phyloP scores from a whole-genome alignment of 2,329 filamentous ascomycete genomes.

The Aspergillus cejpii region DNA sequence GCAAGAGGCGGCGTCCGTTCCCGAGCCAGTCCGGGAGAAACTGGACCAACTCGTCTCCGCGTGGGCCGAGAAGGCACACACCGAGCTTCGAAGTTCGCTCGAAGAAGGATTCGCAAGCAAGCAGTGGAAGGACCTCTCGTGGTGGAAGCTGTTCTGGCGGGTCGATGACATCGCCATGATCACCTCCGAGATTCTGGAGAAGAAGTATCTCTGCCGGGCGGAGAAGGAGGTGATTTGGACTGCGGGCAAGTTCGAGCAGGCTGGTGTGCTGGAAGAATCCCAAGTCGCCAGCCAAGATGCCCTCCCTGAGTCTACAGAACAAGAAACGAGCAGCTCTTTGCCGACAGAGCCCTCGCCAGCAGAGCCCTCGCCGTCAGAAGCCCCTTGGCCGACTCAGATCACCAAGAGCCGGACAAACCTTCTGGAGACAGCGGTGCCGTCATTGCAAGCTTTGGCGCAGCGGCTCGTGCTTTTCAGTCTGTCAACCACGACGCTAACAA shows the following conservation, averaged over 20 bases:
- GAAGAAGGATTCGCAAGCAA: slow-evolving; percentile 69
- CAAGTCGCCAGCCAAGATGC: neutral
- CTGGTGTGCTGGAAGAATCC: slow-evolving; percentile 45
- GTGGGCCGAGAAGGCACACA: slow-evolving; percentile 76
- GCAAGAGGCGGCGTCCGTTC: slow-evolving; percentile 32
- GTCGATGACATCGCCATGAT: slow-evolving; percentile 88
- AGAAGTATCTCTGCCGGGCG: slow-evolving; percentile 67
- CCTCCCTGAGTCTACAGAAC: slow-evolving; percentile 1
- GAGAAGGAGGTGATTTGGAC: slow-evolving; percentile 80
- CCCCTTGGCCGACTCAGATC: slow-evolving; percentile 69
- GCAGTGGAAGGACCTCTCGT: slow-evolving; percentile 72
- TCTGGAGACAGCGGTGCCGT: slow-evolving; percentile 59
- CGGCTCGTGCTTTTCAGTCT: slow-evolving; percentile 68
- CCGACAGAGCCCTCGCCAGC: neutral
- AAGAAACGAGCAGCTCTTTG: slow-evolving; percentile 16
- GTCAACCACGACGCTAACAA: slow-evolving; percentile 61
- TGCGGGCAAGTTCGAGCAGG: slow-evolving; percentile 65
- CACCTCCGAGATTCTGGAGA: slow-evolving; percentile 67
- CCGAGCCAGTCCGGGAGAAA: slow-evolving; percentile 40
- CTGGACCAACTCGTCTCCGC: slow-evolving; percentile 56
- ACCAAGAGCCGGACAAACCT: slow-evolving; percentile 62
- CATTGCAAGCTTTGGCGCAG: slow-evolving; percentile 66
- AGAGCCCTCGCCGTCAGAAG: neutral
- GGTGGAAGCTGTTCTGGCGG: slow-evolving; percentile 95
- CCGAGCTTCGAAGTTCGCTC: slow-evolving; percentile 73